Conservation (phyloP, 257 asterid genomes). For the Perilla frutescens region DNA sequence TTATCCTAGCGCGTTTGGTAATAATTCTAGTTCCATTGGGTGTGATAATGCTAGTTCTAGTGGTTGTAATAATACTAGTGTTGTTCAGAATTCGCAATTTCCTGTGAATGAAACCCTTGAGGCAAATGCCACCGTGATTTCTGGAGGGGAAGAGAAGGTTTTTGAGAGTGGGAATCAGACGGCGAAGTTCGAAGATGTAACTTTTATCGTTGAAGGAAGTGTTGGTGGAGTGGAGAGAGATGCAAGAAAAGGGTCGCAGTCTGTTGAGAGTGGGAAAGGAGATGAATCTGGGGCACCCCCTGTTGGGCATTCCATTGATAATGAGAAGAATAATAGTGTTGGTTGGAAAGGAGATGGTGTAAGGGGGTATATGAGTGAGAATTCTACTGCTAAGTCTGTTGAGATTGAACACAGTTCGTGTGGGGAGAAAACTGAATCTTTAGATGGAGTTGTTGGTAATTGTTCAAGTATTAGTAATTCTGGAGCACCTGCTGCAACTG, state of each 20-base stretch:
- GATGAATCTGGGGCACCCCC: conserved; percentile 22
- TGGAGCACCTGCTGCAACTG: conserved; percentile 32
- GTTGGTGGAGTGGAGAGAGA: conserved; percentile 31
- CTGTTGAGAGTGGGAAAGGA: conserved; percentile 34
- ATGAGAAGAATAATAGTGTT: conserved; percentile 37
- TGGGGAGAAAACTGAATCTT: conserved; percentile 25
- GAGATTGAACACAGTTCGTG: conserved; percentile 9
- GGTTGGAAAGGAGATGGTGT: conserved; percentile 27
- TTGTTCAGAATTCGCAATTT: conserved; percentile 26
- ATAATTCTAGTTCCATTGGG: conserved; percentile 28
- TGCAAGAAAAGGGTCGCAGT: conserved; percentile 32
- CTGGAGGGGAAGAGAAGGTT: conserved; percentile 38
- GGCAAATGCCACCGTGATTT: conserved; percentile 37
- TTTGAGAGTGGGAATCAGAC: conserved; percentile 45
- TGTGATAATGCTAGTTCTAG: conserved; percentile 23
- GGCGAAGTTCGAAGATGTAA: conserved; percentile 36
- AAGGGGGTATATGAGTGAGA: conserved; percentile 19
- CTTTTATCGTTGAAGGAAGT: conserved; percentile 35
- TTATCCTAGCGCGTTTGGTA: conserved; percentile 38
- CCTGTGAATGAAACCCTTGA: conserved; percentile 40
- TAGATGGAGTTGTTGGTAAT: conserved; percentile 30
- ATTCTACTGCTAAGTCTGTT: conserved; percentile 22
- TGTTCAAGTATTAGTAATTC: conserved; percentile 18
- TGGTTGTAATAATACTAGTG: conserved; percentile 32
- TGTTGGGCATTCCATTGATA: conserved; percentile 34